phyloP scores from a whole-genome alignment of 441 rosid species.

The Melastoma candidum region DNA sequence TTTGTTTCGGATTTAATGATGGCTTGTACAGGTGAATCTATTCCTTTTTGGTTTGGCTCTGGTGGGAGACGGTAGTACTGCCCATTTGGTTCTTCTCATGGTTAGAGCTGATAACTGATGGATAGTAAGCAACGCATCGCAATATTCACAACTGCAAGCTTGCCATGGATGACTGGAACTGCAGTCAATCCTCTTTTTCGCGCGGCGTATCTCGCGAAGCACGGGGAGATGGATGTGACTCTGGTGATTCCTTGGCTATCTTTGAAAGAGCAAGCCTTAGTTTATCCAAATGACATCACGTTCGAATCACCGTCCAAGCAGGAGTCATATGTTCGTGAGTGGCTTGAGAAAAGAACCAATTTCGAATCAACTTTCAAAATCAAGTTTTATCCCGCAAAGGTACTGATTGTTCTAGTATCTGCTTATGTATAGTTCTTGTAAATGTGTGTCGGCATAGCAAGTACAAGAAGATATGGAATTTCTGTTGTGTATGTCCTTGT shows the following conservation, averaged over 20 bases:
- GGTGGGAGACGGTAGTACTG: too few species aligned
- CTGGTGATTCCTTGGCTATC: slow-evolving; percentile 96
- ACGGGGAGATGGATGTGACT: slow-evolving; percentile 51
- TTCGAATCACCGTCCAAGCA: slow-evolving; percentile 65
- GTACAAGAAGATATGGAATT: too few species aligned
- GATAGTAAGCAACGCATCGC: slow-evolving; percentile 56
- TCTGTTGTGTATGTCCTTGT: too few species aligned
- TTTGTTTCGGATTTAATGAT: too few species aligned
- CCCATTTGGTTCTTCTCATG: too few species aligned
- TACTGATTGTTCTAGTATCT: slow-evolving; percentile 13
- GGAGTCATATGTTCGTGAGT: slow-evolving; percentile 51
- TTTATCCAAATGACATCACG: slow-evolving; percentile 49
- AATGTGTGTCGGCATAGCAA: slow-evolving; percentile 1
- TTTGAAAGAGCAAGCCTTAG: slow-evolving; percentile 55
- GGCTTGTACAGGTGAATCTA: too few species aligned
- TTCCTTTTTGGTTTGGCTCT: too few species aligned
- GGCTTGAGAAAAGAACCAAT: slow-evolving; percentile 72
- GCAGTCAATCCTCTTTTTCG: slow-evolving; percentile 95
- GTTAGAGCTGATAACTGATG: slow-evolving; percentile 22
- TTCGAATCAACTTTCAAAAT: slow-evolving; percentile 42
- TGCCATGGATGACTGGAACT: slow-evolving; percentile 99
- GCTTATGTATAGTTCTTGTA: not conserved
- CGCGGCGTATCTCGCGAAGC: slow-evolving; percentile 83
- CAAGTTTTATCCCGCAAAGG: slow-evolving; percentile 82
- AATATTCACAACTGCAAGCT: slow-evolving; percentile 85